phyloP scores from a whole-genome alignment of 495 filamentous ascomycete genomes.

The Talaromyces ruber region DNA sequence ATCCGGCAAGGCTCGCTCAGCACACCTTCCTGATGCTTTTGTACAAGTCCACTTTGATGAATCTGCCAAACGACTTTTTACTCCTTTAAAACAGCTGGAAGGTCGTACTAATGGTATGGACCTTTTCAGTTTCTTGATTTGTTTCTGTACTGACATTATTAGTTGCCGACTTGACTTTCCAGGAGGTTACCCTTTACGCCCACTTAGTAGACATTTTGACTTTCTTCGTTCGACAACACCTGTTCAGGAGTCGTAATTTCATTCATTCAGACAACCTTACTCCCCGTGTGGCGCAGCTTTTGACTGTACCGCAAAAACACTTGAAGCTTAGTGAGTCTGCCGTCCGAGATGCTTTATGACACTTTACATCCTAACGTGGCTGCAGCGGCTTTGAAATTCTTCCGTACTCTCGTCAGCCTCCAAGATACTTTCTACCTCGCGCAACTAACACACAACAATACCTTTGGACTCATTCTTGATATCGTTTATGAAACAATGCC shows the following conservation, averaged over 20 bases:
- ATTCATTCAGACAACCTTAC: conserved; percentile 74
- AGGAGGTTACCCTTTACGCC: conserved; percentile 79
- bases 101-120: conserved; percentile 48
- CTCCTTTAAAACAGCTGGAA: conserved; percentile 77
- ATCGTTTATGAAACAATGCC: conserved; percentile 87
- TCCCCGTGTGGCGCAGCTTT: conserved; percentile 72
- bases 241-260: conserved; percentile 79
- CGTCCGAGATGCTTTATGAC: neutral
- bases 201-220: conserved; percentile 92
- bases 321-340: conserved; percentile 70
- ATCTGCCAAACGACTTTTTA: conserved; percentile 79
- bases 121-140: neutral
- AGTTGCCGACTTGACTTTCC: conserved; percentile 59
- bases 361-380: conserved; percentile 9
- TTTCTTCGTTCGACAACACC: conserved; percentile 87
- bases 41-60: conserved; percentile 83
- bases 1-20: conserved; percentile 49
- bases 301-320: conserved; percentile 83
- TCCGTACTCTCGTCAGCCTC: conserved; percentile 76
- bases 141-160: neutral
- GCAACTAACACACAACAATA: conserved; percentile 73
- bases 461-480: conserved; percentile 82
- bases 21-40: conserved; percentile 74
- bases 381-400: conserved; percentile 85
- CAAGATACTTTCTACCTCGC: conserved; percentile 90